phyloP scores from a whole-genome alignment of 2,329 filamentous ascomycete genomes.

The Aspergillus pseudoviridinutans region DNA sequence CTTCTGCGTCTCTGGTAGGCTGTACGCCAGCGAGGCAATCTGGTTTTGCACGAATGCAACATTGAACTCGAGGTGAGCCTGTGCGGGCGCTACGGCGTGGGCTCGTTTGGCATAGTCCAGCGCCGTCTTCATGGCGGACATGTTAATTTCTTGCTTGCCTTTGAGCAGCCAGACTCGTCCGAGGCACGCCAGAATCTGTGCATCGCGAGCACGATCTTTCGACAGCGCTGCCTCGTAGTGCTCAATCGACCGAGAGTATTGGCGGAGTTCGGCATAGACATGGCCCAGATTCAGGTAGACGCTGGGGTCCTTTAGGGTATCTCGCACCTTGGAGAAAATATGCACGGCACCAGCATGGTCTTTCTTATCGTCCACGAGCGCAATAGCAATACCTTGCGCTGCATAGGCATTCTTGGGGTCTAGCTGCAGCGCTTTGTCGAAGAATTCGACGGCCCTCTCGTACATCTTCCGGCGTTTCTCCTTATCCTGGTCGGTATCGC shows the following conservation, averaged over 20 bases:
- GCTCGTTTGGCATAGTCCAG: constrained; percentile 64
- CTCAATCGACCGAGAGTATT: constrained; percentile 88
- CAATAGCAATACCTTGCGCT: constrained; percentile 92
- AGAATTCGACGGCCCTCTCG: constrained; percentile 92
- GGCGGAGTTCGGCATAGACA: constrained; percentile 82
- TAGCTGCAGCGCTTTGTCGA: constrained; percentile 93
- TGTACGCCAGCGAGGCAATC: constrained; percentile 75
- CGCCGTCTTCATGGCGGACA: constrained; percentile 60
- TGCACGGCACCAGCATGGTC: constrained; percentile 77
- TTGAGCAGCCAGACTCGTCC: constrained; percentile 83
- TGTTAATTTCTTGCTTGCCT: constrained; percentile 64
- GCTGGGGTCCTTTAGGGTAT: constrained; percentile 82
- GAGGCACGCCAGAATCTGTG: constrained; percentile 76
- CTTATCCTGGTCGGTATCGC: constrained; percentile 83
- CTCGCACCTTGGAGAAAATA: constrained; percentile 84
- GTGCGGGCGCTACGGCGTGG: constrained; percentile 71
- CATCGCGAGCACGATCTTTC: constrained; percentile 74
- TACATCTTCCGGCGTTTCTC: constrained; percentile 86
- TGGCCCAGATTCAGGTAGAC: constrained; percentile 93
- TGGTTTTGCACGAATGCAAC: constrained; percentile 97
- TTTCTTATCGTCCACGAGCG: constrained; percentile 89
- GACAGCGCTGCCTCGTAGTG: constrained; percentile 82
- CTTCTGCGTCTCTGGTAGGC: constrained; percentile 69
- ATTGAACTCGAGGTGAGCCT: constrained; percentile 93
- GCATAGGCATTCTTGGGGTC: constrained; percentile 95